Conservation (phyloP, 176 grass and related monocot genomes). For the Bonia amplexicaulis region DNA sequence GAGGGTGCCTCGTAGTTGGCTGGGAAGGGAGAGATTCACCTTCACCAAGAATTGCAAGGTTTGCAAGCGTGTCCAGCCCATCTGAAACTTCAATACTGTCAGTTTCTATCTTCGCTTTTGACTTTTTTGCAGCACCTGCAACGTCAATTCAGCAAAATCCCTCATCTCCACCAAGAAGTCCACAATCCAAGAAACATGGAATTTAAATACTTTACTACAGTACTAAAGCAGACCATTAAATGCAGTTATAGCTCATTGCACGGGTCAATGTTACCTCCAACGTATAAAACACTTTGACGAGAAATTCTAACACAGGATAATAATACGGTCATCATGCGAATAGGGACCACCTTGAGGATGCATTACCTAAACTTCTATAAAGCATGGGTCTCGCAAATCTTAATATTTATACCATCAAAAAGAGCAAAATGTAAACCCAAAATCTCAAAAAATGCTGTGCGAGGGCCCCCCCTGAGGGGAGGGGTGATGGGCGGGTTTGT, state of each 20-base stretch:
- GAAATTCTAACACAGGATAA: background rate
- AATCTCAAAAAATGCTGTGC: background rate
- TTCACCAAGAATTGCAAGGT: constrained; percentile 92
- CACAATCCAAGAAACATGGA: background rate
- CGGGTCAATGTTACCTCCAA: background rate
- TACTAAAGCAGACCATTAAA: background rate
- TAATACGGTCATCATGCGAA: background rate
- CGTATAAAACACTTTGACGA: background rate
- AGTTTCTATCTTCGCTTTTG: constrained; percentile 49
- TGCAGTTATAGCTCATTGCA: background rate
- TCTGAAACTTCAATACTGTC: constrained; percentile 67
- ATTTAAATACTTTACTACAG: background rate
- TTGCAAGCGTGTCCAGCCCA: constrained; percentile 88
- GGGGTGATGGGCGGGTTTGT: background rate
- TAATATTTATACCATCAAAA: background rate
- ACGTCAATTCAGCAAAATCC: constrained; percentile 19
- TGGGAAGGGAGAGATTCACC: constrained; percentile 66
- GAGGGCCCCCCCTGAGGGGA: background rate
- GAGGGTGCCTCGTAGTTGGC: constrained; percentile 84
- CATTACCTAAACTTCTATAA: constrained; percentile 9
- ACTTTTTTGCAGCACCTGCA: constrained; percentile 60
- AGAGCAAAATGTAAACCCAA: background rate
- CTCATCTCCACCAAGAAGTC: background rate
- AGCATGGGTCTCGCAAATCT: background rate
- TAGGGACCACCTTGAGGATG: background rate